Conservation (phyloP, 192 early-diverging fungal species). For the Coemansia sp. region DNA sequence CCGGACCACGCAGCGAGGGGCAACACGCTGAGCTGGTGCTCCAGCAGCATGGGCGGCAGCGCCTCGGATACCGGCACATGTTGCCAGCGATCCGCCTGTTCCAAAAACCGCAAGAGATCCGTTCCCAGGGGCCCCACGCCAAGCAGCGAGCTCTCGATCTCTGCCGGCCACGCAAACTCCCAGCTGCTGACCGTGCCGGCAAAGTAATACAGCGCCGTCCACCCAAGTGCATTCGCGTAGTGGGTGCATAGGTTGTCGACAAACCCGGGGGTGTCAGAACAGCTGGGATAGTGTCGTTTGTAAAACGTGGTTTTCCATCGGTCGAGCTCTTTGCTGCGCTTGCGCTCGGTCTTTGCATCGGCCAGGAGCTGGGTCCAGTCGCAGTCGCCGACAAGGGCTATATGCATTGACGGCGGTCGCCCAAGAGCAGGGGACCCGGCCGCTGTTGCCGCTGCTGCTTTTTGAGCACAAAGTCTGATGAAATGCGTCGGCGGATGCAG, state of each 20-base stretch:
- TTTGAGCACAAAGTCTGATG: neutral
- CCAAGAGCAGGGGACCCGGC: too few species aligned
- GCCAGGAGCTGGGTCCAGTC: conserved; percentile 28
- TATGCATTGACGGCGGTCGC: too few species aligned
- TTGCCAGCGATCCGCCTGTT: conserved; percentile 2
- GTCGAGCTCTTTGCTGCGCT: conserved; percentile 6
- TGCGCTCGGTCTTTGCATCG: conserved; percentile 26
- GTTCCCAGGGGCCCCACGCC: conserved; percentile 30
- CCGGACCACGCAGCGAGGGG: conserved; percentile 19
- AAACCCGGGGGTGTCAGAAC: neutral
- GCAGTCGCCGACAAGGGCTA: conserved; percentile 20
- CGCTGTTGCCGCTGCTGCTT: neutral
- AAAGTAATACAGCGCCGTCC: conserved; percentile 43
- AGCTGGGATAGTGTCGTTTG: conserved; percentile 5
- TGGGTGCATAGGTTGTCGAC: conserved; percentile 5
- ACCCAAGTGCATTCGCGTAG: conserved; percentile 33
- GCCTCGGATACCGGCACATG: conserved; percentile 7
- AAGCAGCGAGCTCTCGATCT: conserved; percentile 5
- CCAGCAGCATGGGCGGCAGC: conserved; percentile 19
- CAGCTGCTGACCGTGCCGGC: conserved; percentile 26
- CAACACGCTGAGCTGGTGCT: conserved; percentile 40
- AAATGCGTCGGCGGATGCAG: conserved; percentile 11
- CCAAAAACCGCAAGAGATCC: conserved; percentile 18
- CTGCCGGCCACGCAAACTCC: conserved; percentile 37
- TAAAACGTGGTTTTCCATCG: conserved; percentile 25